Base-by-base conservation (phyloP, 768 basidiomycete genomes). In the Psilocybe cyanescens region DNA sequence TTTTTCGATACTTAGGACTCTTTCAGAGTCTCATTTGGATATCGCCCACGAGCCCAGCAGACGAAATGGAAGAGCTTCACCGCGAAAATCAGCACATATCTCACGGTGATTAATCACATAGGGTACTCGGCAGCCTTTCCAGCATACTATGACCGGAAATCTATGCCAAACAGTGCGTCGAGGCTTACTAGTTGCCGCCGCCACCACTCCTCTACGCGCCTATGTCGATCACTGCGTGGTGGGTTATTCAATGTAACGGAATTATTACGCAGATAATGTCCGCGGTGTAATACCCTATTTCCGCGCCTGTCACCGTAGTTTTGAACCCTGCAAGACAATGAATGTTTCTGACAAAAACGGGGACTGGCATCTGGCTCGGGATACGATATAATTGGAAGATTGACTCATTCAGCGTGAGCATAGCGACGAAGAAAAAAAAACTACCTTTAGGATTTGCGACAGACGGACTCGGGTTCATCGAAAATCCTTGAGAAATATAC, bases 21-120 rank as follows among this genome's bases (percentile, higher is more conserved):
- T 58, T 17, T 48, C 9, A 28, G 50, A 51, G 45, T 31, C 51
- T 17, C 57, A 61, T 61, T 61, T 58, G 57, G 58, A 59, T 62
- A 29, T 53, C 44, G 46, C 55, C 58, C 58, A 51, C 11, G 3
- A 46, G 55, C 6, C 46, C 56, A 53, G 37, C 35, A 52, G 28
- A 53, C 46, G 44, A 52, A 62, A 64, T 62, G 59, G 61, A 63
- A 67, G 48, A 35, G 8, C 29, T 45, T 30, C 46, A 53, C 51
- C 14, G 33, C 41, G 17, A 24, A 55, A 55, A 48, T 44, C 35
- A 60, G 33, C 55, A 56, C 46, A 56, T 58, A 67, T 64, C 66
- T 41, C 62, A 68, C 64, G 67, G 64, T 61, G 61, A 62, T 61
- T 61, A 64, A 59, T 57, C 59, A 62, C 51, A 47, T 45, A 59